phyloP scores from a whole-genome alignment of 2,329 filamentous ascomycete species.

The Paecilomyces variotii region DNA sequence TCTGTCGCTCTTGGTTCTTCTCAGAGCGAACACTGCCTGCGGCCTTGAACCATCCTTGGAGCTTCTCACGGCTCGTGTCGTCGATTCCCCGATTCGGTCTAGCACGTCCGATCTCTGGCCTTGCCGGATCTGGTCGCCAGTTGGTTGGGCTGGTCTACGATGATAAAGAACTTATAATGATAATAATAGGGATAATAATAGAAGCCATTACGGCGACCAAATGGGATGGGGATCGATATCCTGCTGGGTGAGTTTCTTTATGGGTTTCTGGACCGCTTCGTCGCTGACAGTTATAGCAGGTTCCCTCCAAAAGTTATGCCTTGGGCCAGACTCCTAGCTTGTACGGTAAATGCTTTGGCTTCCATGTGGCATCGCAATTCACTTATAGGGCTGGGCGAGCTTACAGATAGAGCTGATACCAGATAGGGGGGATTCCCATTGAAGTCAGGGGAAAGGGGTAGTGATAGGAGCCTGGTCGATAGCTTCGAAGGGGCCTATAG shows the following conservation, averaged over 20 bases:
- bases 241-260: conserved; percentile 7
- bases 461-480: no score
- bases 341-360: no score
- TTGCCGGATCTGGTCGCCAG: neutral
- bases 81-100: neutral
- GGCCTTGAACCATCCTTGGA: neutral
- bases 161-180: conserved; percentile 10
- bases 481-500: no score
- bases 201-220: conserved; percentile 10
- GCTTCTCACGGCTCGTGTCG: neutral
- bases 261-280: no score
- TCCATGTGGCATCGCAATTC: no score
- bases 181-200: neutral
- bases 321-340: no score
- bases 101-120: neutral
- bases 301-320: no score
- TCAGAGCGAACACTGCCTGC: neutral
- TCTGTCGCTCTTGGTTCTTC: neutral
- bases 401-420: no score
- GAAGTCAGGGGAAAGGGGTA: no score
- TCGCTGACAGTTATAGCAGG: no score
- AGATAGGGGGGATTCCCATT: no score
- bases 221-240: conserved; percentile 12
- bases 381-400: no score
- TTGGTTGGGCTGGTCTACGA: neutral